Evolutionary conservation across 2,329 filamentous ascomycete genomes (phyloP).

Genomic region (Fusarium papillatum): DNA sequence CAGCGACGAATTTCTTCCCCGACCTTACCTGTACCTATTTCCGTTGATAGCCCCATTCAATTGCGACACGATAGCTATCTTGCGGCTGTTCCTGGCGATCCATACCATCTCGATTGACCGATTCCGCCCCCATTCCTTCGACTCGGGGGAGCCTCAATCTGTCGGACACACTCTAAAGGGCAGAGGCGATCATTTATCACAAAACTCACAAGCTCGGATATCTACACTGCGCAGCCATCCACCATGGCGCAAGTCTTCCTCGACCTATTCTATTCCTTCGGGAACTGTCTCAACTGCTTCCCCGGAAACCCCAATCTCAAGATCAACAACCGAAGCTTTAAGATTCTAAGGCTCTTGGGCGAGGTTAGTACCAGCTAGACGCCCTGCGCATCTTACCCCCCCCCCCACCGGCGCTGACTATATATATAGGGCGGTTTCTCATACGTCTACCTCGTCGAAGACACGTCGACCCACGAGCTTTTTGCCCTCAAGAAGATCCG

Average conservation of each 20-base stretch:
- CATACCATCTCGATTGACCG: conserved; percentile 10
- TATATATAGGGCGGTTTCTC: conserved; percentile 87
- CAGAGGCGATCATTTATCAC: conserved; percentile 3
- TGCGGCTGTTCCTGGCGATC: conserved; percentile 30
- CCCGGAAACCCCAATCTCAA: conserved; percentile 94
- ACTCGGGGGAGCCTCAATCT: neutral
- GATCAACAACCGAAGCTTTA: conserved; percentile 95
- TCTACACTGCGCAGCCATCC: neutral
- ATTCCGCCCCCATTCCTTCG: conserved; percentile 2
- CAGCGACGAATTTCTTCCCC: neutral
- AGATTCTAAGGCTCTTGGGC: conserved; percentile 92
- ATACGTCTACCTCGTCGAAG: conserved; percentile 98
- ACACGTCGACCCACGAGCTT: conserved; percentile 84
- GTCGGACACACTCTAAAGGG: neutral
- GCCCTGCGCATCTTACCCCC: neutral
- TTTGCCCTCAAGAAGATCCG: conserved; percentile 99
- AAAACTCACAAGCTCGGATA: neutral
- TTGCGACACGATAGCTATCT: conserved; percentile 24
- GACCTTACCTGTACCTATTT: neutral
- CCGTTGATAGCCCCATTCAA: conserved; percentile 5
- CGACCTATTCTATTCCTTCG: conserved; percentile 91
- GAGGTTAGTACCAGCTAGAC: conserved; percentile 72
- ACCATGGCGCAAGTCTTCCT: conserved; percentile 87
- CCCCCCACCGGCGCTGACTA: conserved; percentile 8
- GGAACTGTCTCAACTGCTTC: conserved; percentile 97